These are phyloP conservation scores for Ceriops decandra DNA, from an alignment of 345 rosid genomes.

Conservation along the genomic window DNA sequence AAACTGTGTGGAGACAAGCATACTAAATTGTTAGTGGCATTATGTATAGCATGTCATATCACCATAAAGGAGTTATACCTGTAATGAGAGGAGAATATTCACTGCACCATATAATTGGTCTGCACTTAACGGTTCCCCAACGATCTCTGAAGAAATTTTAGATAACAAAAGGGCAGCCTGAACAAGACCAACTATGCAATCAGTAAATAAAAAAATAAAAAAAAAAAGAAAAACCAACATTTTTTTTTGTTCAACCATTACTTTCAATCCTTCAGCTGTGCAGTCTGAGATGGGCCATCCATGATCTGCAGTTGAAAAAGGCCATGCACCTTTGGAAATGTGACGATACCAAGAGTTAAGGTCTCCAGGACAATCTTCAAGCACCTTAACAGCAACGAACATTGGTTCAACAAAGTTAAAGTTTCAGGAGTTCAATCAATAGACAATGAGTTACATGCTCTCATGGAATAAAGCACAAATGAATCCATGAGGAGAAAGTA, in stretches of 20 bases:
- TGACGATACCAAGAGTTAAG: conserved; percentile 83
- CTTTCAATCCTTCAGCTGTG: conserved; percentile 92
- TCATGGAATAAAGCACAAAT: background rate
- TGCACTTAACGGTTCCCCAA: conserved; percentile 71
- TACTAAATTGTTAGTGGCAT: conserved; percentile 1
- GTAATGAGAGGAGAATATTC: conserved; percentile 80
- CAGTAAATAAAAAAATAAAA: conserved; percentile 18
- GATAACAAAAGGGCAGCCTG: conserved; percentile 79
- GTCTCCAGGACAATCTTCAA: conserved; percentile 82
- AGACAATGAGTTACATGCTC: background rate
- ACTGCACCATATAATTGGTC: conserved; percentile 70
- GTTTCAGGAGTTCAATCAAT: background rate
- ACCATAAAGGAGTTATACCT: conserved; percentile 39
- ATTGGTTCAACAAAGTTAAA: conserved; percentile 11
- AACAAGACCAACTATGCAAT: background rate
- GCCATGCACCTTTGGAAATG: conserved; percentile 99
- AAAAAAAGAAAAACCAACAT: conserved; percentile 7
- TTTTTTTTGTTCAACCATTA: conserved; percentile 25
- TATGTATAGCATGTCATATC: background rate
- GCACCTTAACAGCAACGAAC: conserved; percentile 46
- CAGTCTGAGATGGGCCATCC: conserved; percentile 99
- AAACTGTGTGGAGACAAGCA: too few species aligned
- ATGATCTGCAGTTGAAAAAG: conserved; percentile 93
- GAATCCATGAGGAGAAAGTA: background rate
- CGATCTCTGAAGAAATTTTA: conserved; percentile 62